Conservation (phyloP, 2,329 filamentous ascomycete genomes). For the Cordyceps pruinosa region DNA sequence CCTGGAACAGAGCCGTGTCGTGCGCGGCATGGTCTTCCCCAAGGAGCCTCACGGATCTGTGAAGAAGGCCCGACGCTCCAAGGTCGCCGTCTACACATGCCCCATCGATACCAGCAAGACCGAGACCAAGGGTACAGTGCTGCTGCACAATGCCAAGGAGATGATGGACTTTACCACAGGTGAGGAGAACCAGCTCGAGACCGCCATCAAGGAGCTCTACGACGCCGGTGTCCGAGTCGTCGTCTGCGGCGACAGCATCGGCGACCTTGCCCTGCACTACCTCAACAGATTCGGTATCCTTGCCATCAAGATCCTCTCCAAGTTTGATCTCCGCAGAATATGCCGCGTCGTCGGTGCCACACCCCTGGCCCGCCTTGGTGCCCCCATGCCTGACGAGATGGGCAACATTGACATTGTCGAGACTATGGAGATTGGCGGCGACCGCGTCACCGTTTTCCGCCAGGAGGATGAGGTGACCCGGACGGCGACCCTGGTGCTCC, state of each 20-base stretch:
- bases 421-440: constrained; percentile 94
- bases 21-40: constrained; percentile 97
- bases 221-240: constrained; percentile 90
- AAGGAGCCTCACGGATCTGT: constrained; percentile 87
- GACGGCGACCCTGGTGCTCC: constrained; percentile 88
- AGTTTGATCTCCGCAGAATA: constrained; percentile 90
- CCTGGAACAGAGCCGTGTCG: constrained; percentile 86
- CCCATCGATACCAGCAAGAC: constrained; percentile 93
- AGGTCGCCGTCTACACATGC: constrained; percentile 95
- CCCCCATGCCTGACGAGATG: constrained; percentile 99
- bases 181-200: constrained; percentile 87
- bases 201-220: constrained; percentile 87
- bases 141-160: constrained; percentile 95
- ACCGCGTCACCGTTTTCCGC: constrained; percentile 95
- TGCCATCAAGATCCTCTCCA: constrained; percentile 93
- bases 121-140: constrained; percentile 96
- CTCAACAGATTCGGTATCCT: constrained; percentile 96
- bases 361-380: constrained; percentile 88
- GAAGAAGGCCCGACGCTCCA: constrained; percentile 88
- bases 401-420: constrained; percentile 90
- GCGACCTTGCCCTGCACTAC: constrained; percentile 94
- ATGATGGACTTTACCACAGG: constrained; percentile 98
- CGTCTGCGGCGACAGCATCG: constrained; percentile 85
- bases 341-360: constrained; percentile 96
- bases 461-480: constrained; percentile 90